Evolutionary conservation across 164 flowering plant species (phyloP).

Genomic region (Akebia trifoliata): DNA sequence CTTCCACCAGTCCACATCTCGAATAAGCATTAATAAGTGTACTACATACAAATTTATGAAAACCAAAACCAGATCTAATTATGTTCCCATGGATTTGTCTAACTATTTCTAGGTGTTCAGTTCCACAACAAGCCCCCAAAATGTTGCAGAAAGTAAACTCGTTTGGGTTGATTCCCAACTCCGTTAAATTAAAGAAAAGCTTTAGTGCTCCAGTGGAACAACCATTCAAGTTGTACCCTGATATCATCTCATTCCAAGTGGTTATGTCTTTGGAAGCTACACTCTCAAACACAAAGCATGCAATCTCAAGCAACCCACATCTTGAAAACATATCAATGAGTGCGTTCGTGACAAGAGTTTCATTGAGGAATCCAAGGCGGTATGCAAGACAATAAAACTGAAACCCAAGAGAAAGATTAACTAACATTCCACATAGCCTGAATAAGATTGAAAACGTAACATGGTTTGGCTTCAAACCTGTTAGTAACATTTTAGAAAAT

Average conservation of each 20-base stretch:
- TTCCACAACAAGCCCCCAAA: slow-evolving; percentile 29
- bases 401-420: slow-evolving; percentile 35
- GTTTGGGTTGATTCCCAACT: slow-evolving; percentile 25
- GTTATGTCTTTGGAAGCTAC: slow-evolving; percentile 11
- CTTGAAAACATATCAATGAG: slow-evolving; percentile 39
- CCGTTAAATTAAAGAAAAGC: slow-evolving; percentile 26
- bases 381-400: slow-evolving; percentile 35
- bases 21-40: slow-evolving; percentile 36
- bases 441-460: slow-evolving; percentile 46
- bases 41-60: slow-evolving; percentile 26
- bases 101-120: slow-evolving; percentile 20
- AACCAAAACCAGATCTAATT: slow-evolving; percentile 39
- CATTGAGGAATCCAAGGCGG: slow-evolving; percentile 29
- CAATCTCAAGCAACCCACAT: slow-evolving; percentile 31
- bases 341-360: slow-evolving; percentile 23
- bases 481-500: slow-evolving; percentile 25
- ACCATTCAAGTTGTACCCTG: slow-evolving; percentile 30
- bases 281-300: slow-evolving; percentile 25
- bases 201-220: slow-evolving; percentile 24
- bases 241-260: slow-evolving; percentile 47
- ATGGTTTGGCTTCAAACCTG: slow-evolving; percentile 31
- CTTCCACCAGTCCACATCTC: slow-evolving; percentile 21
- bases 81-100: slow-evolving; percentile 36
- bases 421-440: slow-evolving; percentile 32
- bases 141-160: slow-evolving; percentile 32